phyloP scores from a whole-genome alignment of 2,329 filamentous ascomycete species.

The Shiraia sp. region DNA sequence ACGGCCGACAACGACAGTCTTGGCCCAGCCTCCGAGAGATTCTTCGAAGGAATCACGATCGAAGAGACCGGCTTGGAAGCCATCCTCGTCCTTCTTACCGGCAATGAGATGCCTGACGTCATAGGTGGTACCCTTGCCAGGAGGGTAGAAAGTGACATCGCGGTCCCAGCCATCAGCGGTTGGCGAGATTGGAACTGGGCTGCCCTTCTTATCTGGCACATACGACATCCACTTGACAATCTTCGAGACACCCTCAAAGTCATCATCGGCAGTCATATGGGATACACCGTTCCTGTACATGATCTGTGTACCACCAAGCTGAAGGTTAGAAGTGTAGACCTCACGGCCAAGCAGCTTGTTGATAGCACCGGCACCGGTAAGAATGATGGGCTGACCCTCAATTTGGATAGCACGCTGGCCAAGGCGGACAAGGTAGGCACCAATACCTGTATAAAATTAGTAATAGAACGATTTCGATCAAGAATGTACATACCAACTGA shows the following conservation, averaged over 20 bases:
- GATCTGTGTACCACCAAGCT: slow-evolving; percentile 99
- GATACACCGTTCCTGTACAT: slow-evolving; percentile 99
- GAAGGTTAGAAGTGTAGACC: slow-evolving; percentile 98
- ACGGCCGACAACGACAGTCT: slow-evolving; percentile 94
- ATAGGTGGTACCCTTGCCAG: slow-evolving; percentile 76
- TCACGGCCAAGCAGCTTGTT: slow-evolving; percentile 98
- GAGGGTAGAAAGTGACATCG: slow-evolving; percentile 80
- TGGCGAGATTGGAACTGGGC: slow-evolving; percentile 88
- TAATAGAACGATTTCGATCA: not conserved
- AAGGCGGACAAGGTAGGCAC: slow-evolving; percentile 96
- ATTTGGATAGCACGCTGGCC: slow-evolving; percentile 98
- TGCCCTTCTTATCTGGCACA: slow-evolving; percentile 92
- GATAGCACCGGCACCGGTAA: slow-evolving; percentile 94
- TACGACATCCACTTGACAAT: slow-evolving; percentile 99
- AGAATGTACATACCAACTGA: slow-evolving; percentile 72
- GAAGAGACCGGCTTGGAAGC: slow-evolving; percentile 89
- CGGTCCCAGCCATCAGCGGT: slow-evolving; percentile 89
- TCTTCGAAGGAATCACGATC: slow-evolving; percentile 97
- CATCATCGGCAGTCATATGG: slow-evolving; percentile 96
- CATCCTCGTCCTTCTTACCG: slow-evolving; percentile 82
- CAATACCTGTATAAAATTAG: slow-evolving; percentile 69
- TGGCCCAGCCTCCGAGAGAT: slow-evolving; percentile 93
- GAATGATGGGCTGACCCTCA: slow-evolving; percentile 97
- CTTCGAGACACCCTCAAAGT: slow-evolving; percentile 96
- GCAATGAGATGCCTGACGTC: slow-evolving; percentile 93